A percentile compares a stretch with the other conserved stretches of the same genome.
Evolutionary conservation across 441 rosid species (phyloP).

Genomic region (Croton laevigatus): DNA sequence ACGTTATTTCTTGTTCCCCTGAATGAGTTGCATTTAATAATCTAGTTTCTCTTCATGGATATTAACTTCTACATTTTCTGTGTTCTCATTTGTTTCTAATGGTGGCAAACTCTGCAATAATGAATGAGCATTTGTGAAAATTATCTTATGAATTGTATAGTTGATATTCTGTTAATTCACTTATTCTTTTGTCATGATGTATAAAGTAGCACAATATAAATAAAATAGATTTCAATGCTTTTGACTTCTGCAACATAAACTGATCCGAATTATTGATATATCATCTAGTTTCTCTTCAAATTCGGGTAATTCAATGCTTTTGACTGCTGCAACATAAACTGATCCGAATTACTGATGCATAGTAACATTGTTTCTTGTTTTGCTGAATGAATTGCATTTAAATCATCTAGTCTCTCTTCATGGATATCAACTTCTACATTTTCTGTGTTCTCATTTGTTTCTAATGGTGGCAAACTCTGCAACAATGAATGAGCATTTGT

Average conservation of each 20-base stretch:
- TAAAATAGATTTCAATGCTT: too few species aligned
- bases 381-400: constrained; percentile 9
- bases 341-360: too few species aligned
- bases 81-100: constrained; percentile 13
- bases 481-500: not conserved
- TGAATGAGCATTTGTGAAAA: not conserved
- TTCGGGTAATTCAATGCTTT: too few species aligned
- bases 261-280: too few species aligned
- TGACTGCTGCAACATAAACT: too few species aligned
- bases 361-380: constrained; percentile 27
- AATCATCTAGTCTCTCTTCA: constrained; percentile 16
- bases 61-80: constrained; percentile 20
- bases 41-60: constrained; percentile 10
- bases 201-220: not conserved
- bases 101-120: constrained; percentile 11
- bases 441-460: constrained; percentile 12
- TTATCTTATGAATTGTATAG: not conserved
- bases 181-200: constrained; percentile 1
- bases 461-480: constrained; percentile 14
- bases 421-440: constrained; percentile 19
- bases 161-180: not conserved
- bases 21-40: constrained; percentile 16
- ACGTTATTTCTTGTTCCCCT: constrained; percentile 23
- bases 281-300: too few species aligned
- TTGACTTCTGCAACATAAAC: too few species aligned